Evolutionary conservation across 2,329 filamentous ascomycete species (phyloP), one percentile per base, ranked within the genome.

Genomic region (Penicillium polonicum): DNA sequence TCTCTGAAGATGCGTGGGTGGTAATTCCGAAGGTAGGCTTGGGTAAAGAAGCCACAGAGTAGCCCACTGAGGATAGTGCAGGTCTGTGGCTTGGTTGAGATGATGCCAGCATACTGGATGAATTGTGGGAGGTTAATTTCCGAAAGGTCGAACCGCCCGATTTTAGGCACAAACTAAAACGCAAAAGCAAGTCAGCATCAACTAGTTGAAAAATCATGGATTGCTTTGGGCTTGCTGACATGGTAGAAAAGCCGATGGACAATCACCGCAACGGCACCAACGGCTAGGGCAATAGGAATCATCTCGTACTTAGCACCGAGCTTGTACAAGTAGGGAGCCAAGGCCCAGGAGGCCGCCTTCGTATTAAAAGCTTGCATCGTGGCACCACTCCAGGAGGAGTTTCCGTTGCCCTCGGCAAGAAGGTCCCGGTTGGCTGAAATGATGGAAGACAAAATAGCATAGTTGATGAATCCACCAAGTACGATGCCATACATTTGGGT

Each of bases 401-500:
- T 79, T n/a, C 82, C 82, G 50, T 82, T 72, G 7, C 72, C 71
- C 39, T 78, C 67, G 2, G 68, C 62, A 1, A 85, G 78, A 1
- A 84, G 70, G 0, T 76, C 80, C 17, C 76, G 76, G 53, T 84
- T 80, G 35, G 70, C 70, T 4, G 64, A 74, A 0, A 85, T 79
- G 35, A 85, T 83, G 15, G 78, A 78, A n/a, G 77, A 79, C 82
- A 85, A 84, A 48, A 85, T 76, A 10, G 75, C 80, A 55, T 83
- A 85, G 71, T 82, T 83, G 65, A 84, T 66, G 52, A 79, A 80
- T 0, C 76, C 82, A 8, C 83, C 83, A 0, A 85, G 71, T 0
- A 85, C 65, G 0, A 82, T 84, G 21, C 81, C 83, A 60, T 82
- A 84, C 5, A 84, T 74, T 35, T 85, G 83, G 0, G 81, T 84